A percentile compares a stretch with the other conserved stretches of the same genome.
Evolutionary conservation across 1,139 yeast genomes (phyloP).

Genomic region (Blastobotrys indianensis): DNA sequence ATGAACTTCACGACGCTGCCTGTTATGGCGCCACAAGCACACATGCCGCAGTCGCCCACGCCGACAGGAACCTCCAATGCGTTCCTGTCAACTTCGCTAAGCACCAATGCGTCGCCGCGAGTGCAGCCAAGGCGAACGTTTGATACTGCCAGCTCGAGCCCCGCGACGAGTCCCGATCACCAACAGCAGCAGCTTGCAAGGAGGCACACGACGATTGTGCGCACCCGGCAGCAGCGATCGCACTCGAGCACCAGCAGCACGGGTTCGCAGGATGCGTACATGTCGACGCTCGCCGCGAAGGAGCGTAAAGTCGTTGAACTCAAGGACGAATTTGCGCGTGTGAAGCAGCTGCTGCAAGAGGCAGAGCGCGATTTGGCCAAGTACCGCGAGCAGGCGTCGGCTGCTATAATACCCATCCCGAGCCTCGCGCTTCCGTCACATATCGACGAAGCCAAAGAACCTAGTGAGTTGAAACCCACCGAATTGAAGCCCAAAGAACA

Average conservation of each 20-base stretch:
- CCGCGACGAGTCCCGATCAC: not conserved
- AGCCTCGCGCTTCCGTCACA: not conserved
- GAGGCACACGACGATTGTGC: no score
- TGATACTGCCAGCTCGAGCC: not conserved
- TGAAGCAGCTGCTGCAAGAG: conserved; percentile 26
- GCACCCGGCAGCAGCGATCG: not conserved
- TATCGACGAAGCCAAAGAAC: not conserved
- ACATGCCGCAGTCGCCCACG: not conserved
- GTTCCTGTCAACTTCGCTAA: not conserved
- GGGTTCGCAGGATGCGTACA: conserved; percentile 16
- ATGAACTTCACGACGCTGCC: conserved; percentile 28
- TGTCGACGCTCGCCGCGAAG: conserved; percentile 33
- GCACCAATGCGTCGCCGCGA: not conserved
- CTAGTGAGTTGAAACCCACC: no score
- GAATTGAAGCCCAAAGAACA: no score
- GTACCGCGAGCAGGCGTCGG: conserved; percentile 24
- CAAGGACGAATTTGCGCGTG: conserved; percentile 30
- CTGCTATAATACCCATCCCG: conserved; percentile 6
- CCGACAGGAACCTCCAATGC: not conserved
- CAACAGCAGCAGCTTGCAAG: no score
- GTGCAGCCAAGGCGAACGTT: not conserved
- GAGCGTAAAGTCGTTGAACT: conserved; percentile 35
- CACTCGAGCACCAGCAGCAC: conserved; percentile 1
- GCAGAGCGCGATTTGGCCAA: conserved; percentile 29
- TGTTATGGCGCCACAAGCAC: conserved; percentile 14